Evolutionary conservation across 1,284 basidiomycete species (phyloP).

Genomic region (Moesziomyces sp.): DNA sequence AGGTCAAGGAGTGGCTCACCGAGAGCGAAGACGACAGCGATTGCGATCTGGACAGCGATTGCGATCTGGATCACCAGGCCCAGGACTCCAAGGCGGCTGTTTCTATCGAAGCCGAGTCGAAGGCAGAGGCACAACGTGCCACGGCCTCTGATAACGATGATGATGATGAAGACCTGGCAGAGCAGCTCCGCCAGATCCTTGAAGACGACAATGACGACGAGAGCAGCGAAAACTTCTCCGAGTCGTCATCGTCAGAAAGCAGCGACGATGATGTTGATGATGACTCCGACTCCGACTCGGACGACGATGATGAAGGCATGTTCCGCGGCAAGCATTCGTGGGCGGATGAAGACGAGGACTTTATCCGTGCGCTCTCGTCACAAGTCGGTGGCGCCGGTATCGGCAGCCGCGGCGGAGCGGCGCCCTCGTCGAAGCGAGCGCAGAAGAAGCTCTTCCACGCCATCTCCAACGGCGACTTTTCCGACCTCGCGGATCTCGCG

Average conservation of each 20-base stretch:
- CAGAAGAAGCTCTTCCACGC: conserved; percentile 76
- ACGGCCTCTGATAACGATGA: conserved; percentile 20
- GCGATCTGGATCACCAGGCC: conserved; percentile 7
- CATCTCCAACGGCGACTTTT: conserved; percentile 75
- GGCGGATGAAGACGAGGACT: conserved; percentile 76
- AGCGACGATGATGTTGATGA: conserved; percentile 31
- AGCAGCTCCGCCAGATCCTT: conserved; percentile 43
- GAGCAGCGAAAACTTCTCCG: conserved; percentile 29
- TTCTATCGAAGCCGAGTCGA: neutral
- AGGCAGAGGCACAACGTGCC: neutral
- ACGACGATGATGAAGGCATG: conserved; percentile 59
- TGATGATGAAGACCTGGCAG: conserved; percentile 27
- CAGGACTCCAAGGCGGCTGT: neutral
- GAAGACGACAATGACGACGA: conserved; percentile 37
- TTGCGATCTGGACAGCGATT: conserved; percentile 22
- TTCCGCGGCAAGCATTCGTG: conserved; percentile 70
- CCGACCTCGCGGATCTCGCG: conserved; percentile 73
- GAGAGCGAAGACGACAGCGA: conserved; percentile 45
- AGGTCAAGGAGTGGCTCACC: conserved; percentile 60
- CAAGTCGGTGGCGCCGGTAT: conserved; percentile 40
- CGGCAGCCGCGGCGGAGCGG: conserved; percentile 16
- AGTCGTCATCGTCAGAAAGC: conserved; percentile 35
- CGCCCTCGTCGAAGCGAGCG: conserved; percentile 68
- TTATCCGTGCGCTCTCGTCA: conserved; percentile 72
- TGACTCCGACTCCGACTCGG: conserved; percentile 16